Conservation (phyloP, 2,329 filamentous ascomycete genomes). For the Ophiostoma montium region DNA sequence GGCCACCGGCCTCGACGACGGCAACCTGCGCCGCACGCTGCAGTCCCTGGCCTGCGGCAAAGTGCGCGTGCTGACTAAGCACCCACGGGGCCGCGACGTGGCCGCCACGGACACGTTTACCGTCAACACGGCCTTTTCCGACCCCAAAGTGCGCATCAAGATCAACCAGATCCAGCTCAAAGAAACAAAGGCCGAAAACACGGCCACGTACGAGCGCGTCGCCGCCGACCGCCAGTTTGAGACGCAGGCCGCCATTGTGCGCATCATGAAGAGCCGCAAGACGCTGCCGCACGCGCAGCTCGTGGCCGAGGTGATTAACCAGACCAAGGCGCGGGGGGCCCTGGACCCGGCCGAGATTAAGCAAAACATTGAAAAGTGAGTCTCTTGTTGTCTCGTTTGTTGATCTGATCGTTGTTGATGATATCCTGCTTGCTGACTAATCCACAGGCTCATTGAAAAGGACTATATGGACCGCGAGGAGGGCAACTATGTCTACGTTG, state of each 20-base stretch:
- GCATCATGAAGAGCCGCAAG: constrained; percentile 94
- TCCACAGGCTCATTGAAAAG: constrained; percentile 66
- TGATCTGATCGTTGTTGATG: neutral
- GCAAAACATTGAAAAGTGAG: constrained; percentile 87
- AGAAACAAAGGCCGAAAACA: constrained; percentile 90
- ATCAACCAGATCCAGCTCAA: constrained; percentile 98
- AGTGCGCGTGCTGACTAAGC: constrained; percentile 68
- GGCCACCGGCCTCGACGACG: constrained; percentile 59
- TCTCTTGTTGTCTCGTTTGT: constrained; percentile 15
- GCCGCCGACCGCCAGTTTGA: constrained; percentile 85
- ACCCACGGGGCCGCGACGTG: constrained; percentile 74
- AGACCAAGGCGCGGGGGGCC: constrained; percentile 75
- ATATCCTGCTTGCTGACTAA: neutral
- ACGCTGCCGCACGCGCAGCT: constrained; percentile 73
- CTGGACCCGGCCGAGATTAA: constrained; percentile 83
- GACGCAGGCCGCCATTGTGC: constrained; percentile 89
- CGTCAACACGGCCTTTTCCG: constrained; percentile 62
- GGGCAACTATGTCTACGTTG: constrained; percentile 55
- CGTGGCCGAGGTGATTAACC: constrained; percentile 80
- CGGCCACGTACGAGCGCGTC: constrained; percentile 82
- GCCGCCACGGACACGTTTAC: constrained; percentile 66
- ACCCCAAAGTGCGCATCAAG: constrained; percentile 65
- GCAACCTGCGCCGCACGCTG: constrained; percentile 75
- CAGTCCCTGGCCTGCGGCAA: constrained; percentile 92
- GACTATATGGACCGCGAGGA: constrained; percentile 80